These are phyloP conservation scores for Adansonia digitata DNA, from an alignment of 345 rosid genomes.

Conservation along the genomic window DNA sequence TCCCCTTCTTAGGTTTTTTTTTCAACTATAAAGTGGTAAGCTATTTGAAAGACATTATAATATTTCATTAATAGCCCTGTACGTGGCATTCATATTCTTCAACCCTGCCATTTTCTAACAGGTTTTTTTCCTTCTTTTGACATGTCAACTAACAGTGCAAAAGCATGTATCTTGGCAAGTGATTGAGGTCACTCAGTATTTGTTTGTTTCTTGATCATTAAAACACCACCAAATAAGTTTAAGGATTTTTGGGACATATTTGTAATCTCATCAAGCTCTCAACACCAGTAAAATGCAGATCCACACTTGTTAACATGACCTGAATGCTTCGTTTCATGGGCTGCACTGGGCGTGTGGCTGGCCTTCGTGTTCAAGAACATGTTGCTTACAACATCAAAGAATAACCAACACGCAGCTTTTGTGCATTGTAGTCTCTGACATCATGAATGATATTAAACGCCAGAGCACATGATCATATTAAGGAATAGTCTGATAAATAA, in stretches of 20 bases:
- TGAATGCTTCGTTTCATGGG: too few species aligned
- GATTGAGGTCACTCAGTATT: not conserved
- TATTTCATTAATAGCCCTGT: not conserved
- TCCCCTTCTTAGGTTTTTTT: too few species aligned
- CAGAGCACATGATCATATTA: too few species aligned
- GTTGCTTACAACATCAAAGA: too few species aligned
- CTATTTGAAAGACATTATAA: too few species aligned
- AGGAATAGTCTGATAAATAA: not conserved
- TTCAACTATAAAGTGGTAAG: too few species aligned
- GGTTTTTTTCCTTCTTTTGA: not conserved
- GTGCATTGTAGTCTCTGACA: too few species aligned
- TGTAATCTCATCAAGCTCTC: not conserved
- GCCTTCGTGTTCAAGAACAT: too few species aligned
- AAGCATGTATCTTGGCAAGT: not conserved
- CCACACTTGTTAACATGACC: too few species aligned
- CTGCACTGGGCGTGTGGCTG: too few species aligned
- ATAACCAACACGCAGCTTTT: too few species aligned
- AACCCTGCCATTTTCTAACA: not conserved
- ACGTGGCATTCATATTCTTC: not conserved
- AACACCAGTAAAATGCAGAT: not conserved
- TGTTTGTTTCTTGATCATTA: not conserved
- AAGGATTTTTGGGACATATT: too few species aligned
- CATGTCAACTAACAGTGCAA: not conserved
- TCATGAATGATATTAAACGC: not conserved
- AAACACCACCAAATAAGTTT: not conserved